These are phyloP conservation scores for Phytopythium helicoides DNA, from an alignment of 352 stramenopile species.

Conservation along the genomic window DNA sequence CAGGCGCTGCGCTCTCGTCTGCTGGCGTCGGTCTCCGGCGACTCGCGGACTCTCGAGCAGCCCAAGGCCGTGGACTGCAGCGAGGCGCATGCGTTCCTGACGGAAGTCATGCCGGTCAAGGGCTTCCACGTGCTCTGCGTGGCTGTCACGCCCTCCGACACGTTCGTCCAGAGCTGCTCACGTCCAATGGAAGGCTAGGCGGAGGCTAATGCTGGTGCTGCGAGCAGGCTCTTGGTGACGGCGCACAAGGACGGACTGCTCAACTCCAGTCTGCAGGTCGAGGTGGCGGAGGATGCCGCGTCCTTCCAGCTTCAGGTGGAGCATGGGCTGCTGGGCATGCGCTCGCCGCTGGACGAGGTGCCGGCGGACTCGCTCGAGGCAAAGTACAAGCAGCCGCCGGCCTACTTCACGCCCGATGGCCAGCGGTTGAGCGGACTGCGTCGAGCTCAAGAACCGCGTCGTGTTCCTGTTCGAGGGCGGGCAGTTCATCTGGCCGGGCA, in stretches of 20 bases:
- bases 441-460: conserved; percentile 37
- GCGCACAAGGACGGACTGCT: conserved; percentile 59
- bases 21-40: conserved; percentile 11
- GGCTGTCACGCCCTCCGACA: conserved; percentile 33
- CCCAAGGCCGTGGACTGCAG: conserved; percentile 27
- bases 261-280: conserved; percentile 8
- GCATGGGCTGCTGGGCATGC: conserved; percentile 20
- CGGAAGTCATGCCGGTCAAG: conserved; percentile 52
- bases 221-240: conserved; percentile 36
- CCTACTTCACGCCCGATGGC: conserved; percentile 60
- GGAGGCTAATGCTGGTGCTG: conserved; percentile 2
- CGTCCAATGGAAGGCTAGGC: no score
- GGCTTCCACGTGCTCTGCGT: conserved; percentile 75
- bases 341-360: conserved; percentile 15
- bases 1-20: conserved; percentile 11
- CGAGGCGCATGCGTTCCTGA: conserved; percentile 41
- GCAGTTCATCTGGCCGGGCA: conserved; percentile 72
- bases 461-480: conserved; percentile 77
- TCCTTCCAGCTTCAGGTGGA: conserved; percentile 36
- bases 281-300: conserved; percentile 34
- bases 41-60: no score
- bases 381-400: conserved; percentile 69
- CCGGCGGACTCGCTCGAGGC: conserved; percentile 12
- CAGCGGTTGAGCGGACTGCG: conserved; percentile 41
- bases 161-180: conserved; percentile 26